Evolutionary conservation across 106 monocot genomes (phyloP).

Genomic region (Dendrobium nobile): DNA sequence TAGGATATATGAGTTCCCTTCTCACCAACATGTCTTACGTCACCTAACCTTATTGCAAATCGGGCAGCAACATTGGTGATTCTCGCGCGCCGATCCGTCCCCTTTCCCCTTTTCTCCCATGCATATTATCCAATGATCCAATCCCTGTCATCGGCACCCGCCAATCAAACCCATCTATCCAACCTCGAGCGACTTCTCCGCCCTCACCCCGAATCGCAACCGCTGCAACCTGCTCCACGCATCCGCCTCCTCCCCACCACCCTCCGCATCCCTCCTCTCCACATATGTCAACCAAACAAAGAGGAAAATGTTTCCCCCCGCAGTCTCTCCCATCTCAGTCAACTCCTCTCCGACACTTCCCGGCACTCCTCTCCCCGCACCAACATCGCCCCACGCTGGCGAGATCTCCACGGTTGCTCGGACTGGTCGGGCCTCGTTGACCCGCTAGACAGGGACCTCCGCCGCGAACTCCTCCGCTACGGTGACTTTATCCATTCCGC

Average conservation of each 20-base stretch:
- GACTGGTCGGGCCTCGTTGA: conserved; percentile 75
- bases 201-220: background rate
- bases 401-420: conserved; percentile 48
- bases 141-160: background rate
- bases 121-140: background rate
- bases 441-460: conserved; percentile 72
- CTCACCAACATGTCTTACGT: background rate
- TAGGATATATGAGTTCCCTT: background rate
- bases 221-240: background rate
- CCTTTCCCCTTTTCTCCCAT: background rate
- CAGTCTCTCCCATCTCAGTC: conserved; percentile 18
- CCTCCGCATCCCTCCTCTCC: conserved; percentile 27
- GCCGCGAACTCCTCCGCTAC: conserved; percentile 86
- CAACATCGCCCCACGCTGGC: conserved; percentile 40
- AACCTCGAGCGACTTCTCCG: conserved; percentile 41
- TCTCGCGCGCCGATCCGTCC: background rate
- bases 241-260: conserved; percentile 3
- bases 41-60: no score
- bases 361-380: conserved; percentile 44
- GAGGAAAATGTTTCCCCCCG: conserved; percentile 21
- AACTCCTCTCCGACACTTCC: conserved; percentile 22
- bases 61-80: background rate
- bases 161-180: conserved; percentile 44
- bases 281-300: background rate
- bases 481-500: conserved; percentile 78